Evolutionary conservation across 1,139 yeast genomes (phyloP).

Genomic region (Hansenula sp.): DNA sequence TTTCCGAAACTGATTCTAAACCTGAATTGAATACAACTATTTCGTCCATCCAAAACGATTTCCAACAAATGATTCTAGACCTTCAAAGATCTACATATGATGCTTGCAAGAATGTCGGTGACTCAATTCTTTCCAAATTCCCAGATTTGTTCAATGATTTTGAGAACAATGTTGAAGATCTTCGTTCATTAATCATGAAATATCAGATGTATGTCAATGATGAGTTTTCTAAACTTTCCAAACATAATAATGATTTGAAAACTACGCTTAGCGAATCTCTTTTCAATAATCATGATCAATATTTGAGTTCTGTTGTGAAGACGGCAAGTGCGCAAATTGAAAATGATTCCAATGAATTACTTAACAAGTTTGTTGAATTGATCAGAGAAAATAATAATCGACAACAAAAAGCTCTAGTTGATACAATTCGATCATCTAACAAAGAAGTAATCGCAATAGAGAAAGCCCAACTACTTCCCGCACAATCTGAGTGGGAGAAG

Average conservation of each 20-base stretch:
- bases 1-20: constrained; percentile 1
- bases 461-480: constrained; percentile 25
- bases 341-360: constrained; percentile 25
- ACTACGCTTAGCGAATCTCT: constrained; percentile 28
- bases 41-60: constrained; percentile 10
- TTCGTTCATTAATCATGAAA: constrained; percentile 8
- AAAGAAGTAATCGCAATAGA: constrained; percentile 29
- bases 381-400: constrained; percentile 25
- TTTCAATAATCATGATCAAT: constrained; percentile 29
- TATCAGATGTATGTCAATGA: constrained; percentile 15
- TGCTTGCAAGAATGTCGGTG: constrained; percentile 20
- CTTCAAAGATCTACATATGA: constrained; percentile 16
- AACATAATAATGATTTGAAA: constrained; percentile 29
- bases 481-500: constrained; percentile 28
- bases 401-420: constrained; percentile 26
- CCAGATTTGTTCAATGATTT: constrained; percentile 18
- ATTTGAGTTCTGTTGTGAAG: constrained; percentile 24
- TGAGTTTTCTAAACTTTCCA: constrained; percentile 18
- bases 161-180: constrained; percentile 9
- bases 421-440: constrained; percentile 26
- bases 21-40: constrained; percentile 4
- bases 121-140: constrained; percentile 15
- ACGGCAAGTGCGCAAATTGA: constrained; percentile 26
- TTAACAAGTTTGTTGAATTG: constrained; percentile 17
- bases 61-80: constrained; percentile 8